Evolutionary conservation across 2,329 filamentous ascomycete species (phyloP).

Genomic region (Dactylonectria macrodidyma): DNA sequence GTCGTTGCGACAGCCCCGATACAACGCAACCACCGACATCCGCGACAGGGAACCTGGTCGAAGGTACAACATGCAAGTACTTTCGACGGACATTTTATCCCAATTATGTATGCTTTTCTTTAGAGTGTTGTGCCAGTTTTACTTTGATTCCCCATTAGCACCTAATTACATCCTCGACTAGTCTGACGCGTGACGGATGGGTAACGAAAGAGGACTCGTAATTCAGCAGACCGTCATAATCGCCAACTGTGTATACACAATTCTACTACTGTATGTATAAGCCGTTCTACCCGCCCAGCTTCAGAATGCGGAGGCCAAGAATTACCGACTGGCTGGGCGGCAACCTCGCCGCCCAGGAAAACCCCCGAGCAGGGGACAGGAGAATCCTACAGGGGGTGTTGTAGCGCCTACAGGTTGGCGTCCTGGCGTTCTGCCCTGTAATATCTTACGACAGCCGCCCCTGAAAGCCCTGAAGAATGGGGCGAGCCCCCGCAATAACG

Average conservation of each 20-base stretch:
- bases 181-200: too few species aligned
- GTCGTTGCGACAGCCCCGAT: not conserved
- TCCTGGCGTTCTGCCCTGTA: slow-evolving; percentile 4
- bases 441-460: slow-evolving; percentile 20
- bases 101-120: not conserved
- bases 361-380: not conserved
- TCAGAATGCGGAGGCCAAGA: not conserved
- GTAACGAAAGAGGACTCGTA: too few species aligned
- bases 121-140: not conserved
- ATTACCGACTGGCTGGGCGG: not conserved
- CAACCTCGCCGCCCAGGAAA: not conserved
- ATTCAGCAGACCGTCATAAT: too few species aligned
- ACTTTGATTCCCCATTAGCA: too few species aligned
- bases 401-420: not conserved
- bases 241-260: too few species aligned
- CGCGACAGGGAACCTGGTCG: not conserved
- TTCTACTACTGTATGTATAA: too few species aligned
- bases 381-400: not conserved
- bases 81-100: too few species aligned
- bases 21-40: not conserved
- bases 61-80: too few species aligned
- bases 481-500: not conserved
- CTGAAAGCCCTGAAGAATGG: not conserved
- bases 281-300: not conserved
- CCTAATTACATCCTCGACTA: not conserved